phyloP scores from a whole-genome alignment of 345 rosid genomes.

The Populus simonii region DNA sequence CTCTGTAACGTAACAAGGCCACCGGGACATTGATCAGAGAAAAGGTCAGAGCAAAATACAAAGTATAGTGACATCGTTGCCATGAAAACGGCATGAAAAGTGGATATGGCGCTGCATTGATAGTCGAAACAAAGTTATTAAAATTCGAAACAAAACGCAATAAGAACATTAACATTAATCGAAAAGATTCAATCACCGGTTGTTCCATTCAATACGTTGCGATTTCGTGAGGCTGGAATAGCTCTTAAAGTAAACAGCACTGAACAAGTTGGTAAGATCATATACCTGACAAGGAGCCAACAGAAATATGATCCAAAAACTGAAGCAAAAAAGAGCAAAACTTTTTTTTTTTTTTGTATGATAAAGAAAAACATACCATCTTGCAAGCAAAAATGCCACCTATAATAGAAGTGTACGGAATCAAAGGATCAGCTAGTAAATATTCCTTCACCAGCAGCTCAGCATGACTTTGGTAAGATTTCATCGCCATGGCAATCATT shows the following conservation, averaged over 20 bases:
- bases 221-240: slow-evolving; percentile 54
- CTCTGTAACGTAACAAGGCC: slow-evolving; percentile 53
- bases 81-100: slow-evolving; percentile 65
- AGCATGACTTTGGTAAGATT: slow-evolving; percentile 50
- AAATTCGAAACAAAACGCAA: slow-evolving; percentile 1
- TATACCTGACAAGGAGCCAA: slow-evolving; percentile 44
- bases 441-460: slow-evolving; percentile 55
- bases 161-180: neutral
- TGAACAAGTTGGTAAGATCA: slow-evolving; percentile 59
- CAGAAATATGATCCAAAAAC: too few species aligned
- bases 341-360: too few species aligned
- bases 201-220: slow-evolving; percentile 80
- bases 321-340: too few species aligned
- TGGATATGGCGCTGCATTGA: slow-evolving; percentile 69
- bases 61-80: slow-evolving; percentile 61
- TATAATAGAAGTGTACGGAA: slow-evolving; percentile 59
- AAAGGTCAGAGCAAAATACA: slow-evolving; percentile 73
- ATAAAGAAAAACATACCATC: slow-evolving; percentile 35
- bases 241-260: slow-evolving; percentile 55
- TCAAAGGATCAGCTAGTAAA: slow-evolving; percentile 47
- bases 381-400: slow-evolving; percentile 54
- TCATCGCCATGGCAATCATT: slow-evolving; percentile 11
- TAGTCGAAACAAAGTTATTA: slow-evolving; percentile 8
- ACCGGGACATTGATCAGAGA: slow-evolving; percentile 41
- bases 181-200: slow-evolving; percentile 46